Conservation (phyloP, 2,329 filamentous ascomycete species). For the Rutstroemia sydowiana region DNA sequence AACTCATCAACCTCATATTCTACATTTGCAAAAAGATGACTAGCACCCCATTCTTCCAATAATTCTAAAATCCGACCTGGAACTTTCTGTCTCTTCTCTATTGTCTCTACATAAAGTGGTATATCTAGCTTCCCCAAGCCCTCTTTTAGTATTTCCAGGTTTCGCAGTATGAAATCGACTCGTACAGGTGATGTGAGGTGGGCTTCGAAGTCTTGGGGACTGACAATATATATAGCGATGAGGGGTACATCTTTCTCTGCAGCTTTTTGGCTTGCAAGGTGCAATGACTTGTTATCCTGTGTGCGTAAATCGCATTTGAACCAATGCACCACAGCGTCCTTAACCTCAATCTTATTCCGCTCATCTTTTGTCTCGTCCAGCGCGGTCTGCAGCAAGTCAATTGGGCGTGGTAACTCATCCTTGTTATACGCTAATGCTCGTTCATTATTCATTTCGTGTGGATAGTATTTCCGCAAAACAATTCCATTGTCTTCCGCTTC, state of each 20-base stretch:
- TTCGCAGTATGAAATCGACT: constrained; percentile 76
- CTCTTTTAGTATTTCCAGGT: constrained; percentile 53
- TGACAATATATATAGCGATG: constrained; percentile 70
- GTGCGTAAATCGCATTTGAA: constrained; percentile 77
- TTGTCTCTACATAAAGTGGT: constrained; percentile 67
- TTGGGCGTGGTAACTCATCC: constrained; percentile 63
- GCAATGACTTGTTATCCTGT: constrained; percentile 65
- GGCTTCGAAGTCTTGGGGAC: constrained; percentile 77
- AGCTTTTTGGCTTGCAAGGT: constrained; percentile 59
- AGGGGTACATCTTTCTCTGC: constrained; percentile 62
- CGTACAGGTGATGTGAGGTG: constrained; percentile 66
- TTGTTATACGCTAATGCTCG: constrained; percentile 67
- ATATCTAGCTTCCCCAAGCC: constrained; percentile 68
- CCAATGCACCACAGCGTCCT: constrained; percentile 73
- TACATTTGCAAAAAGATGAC: constrained; percentile 72
- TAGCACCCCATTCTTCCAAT: constrained; percentile 63
- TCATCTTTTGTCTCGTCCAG: constrained; percentile 51
- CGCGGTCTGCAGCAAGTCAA: constrained; percentile 57
- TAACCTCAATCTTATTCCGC: constrained; percentile 45
- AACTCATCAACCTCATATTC: constrained; percentile 92
- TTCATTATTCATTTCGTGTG: constrained; percentile 75
- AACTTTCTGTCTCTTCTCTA: constrained; percentile 57
- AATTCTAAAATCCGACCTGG: constrained; percentile 55
- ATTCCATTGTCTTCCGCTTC: constrained; percentile 48
- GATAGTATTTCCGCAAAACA: constrained; percentile 70